Base-by-base conservation (phyloP, 495 filamentous ascomycete species). In the Hypomontagnella submonticulosa region DNA sequence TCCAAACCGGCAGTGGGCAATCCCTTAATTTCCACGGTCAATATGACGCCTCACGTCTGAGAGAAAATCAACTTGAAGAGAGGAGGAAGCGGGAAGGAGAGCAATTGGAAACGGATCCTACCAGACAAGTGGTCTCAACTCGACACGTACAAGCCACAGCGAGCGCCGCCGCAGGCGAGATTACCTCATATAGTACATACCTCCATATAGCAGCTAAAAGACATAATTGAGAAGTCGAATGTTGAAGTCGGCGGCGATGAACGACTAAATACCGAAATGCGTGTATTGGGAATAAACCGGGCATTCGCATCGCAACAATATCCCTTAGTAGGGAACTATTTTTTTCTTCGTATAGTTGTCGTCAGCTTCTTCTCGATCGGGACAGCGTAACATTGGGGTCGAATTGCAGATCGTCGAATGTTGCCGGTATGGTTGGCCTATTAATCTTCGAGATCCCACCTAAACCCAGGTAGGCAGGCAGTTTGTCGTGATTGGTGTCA, bases 301-400 rank as follows among this genome's bases (percentile, higher is more conserved):
- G 23, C 2, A 27, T 27, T 27, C 23, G 23, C 23, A 27, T 27
- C 23, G 23, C 23, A 27, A 27, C 23, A 27, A 27, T 27, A 27
- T 27, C 23, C 50, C 12, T 12, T 38, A 18, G 23, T 44, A 57
- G 41, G 38, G 2, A 36, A 11, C 18, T 13, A n/a, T n/a, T n/a
- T n/a, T n/a, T n/a, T n/a, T n/a, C 13, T 4, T 32, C 34, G 34
- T 3, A 9, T 16, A 40, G 42, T n/a, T 20, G 4, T 55, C 11
- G 43, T 36, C 8, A 66, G 40, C 18, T n/a, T 38, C 18, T 41
- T 12, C 23, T 55, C 18, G 18, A 47, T 53, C 11, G 40, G 40
- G 20, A 40, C 9, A 33, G n/a, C 23, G 50, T 43, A 56, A 56
- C 11, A 43, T 52, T 67, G 50, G 57, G 57, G 57, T 43, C 50